Evolutionary conservation across 177 flowering plant genomes (phyloP), one percentile per base, ranked within the genome.

Genomic region (Vitis hybrid): DNA sequence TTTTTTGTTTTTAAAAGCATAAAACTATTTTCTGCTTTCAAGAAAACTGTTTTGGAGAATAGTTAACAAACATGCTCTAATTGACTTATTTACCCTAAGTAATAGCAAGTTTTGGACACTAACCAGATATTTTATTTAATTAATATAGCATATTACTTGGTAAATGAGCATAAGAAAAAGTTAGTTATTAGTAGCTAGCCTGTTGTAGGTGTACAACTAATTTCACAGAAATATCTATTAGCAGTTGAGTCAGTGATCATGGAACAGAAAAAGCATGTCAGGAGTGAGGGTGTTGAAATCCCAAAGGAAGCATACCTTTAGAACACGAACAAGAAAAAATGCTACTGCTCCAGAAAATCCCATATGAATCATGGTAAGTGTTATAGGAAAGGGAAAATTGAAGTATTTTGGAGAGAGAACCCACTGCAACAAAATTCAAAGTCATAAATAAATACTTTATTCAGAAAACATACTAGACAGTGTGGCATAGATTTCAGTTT

Each of bases 351-450:
- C 95, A 63, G 99, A 96, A 78, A 96, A 96, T 14, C 91, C 97
- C 99, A 96, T 96, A 77, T 96, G 99, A 75, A 96, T 90, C 98
- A 96, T 93, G 10, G 99, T 96, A 59, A 96, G 91, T 31, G 98
- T 92, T 48, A 96, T 90, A 5, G 98, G 99, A 49, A 88, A 76
- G 18, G 99, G 97, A 78, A 96, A 96, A 73, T 92, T 88, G 88
- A 96, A 93, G 84, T 96, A 92, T 68, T 92, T 92, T 60, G 97
- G 95, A 69, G 99, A 96, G 29, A 96, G 95, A 60, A 96, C 97
- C 99, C 99, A 96, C 99, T 95, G 97, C 87, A 85, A 80, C 14
- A 29, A 58, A 59, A 76, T 49, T 62, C 49, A 68, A 18, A 22
- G 53, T 45, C 48, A 62, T 56, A 33, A 14, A 16, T 22, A 10